Evolutionary conservation across 805 yeast genomes (phyloP).

Genomic region (Sporopachydermia lactativora): DNA sequence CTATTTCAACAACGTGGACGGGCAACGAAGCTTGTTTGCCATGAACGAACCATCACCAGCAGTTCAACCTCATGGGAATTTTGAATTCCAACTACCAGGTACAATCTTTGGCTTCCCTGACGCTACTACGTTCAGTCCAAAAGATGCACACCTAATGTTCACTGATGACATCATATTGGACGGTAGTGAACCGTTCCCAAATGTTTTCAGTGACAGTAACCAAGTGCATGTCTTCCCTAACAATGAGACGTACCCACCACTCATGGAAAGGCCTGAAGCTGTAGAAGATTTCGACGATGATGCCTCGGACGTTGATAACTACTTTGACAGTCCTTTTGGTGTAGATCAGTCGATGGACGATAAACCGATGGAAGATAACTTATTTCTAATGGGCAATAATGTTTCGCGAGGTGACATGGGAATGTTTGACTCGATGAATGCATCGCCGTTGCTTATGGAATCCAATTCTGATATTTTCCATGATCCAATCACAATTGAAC

Average conservation of each 20-base stretch:
- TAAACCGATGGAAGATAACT: background rate
- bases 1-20: background rate
- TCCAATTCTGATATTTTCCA: background rate
- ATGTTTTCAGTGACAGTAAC: constrained; percentile 1
- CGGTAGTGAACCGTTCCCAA: constrained; percentile 1
- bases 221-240: constrained; percentile 1
- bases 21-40: background rate
- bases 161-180: constrained; percentile 1
- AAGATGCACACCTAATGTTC: constrained; percentile 2
- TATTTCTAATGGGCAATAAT: background rate
- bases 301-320: constrained; percentile 1
- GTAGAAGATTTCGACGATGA: background rate
- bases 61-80: background rate
- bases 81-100: background rate
- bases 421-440: background rate
- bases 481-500: constrained; percentile 5
- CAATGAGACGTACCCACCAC: background rate
- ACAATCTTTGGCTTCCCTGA: background rate
- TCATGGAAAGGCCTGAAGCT: background rate
- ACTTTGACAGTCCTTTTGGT: background rate
- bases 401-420: too few relatives aligned
- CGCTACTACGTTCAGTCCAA: constrained; percentile 2
- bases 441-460: background rate
- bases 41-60: background rate
- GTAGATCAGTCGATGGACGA: background rate